Conservation (phyloP, 306 rosid species). For the Glycine latifolia region DNA sequence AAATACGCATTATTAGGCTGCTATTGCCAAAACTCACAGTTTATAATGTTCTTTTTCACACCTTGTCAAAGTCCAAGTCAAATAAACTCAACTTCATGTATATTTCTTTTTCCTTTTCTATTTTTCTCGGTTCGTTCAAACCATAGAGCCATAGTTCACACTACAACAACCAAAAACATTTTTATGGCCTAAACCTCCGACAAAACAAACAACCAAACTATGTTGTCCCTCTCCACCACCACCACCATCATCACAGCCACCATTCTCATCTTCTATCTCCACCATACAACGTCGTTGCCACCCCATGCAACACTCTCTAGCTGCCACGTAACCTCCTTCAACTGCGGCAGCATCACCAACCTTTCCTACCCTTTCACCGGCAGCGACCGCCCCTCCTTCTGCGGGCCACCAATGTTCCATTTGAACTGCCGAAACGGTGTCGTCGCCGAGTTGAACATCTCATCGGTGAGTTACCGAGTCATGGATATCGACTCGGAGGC, state of each 20-base stretch:
- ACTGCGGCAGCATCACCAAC: conserved; percentile 59
- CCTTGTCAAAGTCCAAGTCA: conserved; percentile 47
- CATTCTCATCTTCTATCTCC: conserved; percentile 38
- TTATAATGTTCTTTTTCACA: background rate
- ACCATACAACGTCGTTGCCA: conserved; percentile 48
- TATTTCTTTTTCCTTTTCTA: too few relatives aligned
- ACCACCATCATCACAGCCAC: background rate
- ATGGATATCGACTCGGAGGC: conserved; percentile 42
- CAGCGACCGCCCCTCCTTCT: conserved; percentile 54
- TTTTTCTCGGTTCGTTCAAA: background rate
- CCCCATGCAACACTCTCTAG: conserved; percentile 39
- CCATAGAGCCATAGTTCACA: background rate
- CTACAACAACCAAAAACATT: conserved; percentile 33
- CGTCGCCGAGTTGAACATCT: conserved; percentile 49
- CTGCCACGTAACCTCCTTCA: conserved; percentile 59
- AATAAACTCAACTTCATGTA: conserved; percentile 39
- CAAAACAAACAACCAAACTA: conserved; percentile 14
- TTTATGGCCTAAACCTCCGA: background rate
- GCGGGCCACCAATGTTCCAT: conserved; percentile 63
- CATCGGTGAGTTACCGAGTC: conserved; percentile 51
- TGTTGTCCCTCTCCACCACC: conserved; percentile 11
- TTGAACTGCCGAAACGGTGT: conserved; percentile 48
- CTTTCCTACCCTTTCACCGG: conserved; percentile 69
- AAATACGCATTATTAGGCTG: conserved; percentile 29
- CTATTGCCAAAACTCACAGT: background rate